Evolutionary conservation across 2,329 filamentous ascomycete species (phyloP), one percentile per base, ranked within the genome.

Genomic region (Fusarium humuli): DNA sequence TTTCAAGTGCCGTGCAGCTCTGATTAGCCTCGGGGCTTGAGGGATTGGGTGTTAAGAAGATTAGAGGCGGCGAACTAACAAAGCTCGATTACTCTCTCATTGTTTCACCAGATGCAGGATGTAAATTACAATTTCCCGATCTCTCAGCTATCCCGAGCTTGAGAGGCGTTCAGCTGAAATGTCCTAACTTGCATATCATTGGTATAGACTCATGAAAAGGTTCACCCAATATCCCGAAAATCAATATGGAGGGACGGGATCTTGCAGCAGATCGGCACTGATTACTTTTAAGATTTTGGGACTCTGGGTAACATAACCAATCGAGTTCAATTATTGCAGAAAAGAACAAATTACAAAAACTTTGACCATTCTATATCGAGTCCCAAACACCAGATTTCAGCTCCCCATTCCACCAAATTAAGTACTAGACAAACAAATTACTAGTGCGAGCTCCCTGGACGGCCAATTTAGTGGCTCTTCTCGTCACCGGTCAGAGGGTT

Each of bases 201-300:
- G 67, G 41, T 12, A 63, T 25, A 11, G 6, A 20, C 13, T 27
- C 20, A 32, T 23, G 34, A 20, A 22, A 48, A 47, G 37, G 49
- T 30, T 57, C 55, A 61, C 40, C 32, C 27, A 37, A 47, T 18
- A 18, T 56, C 55, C 62, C 58, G 63, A 42, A 52, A 12, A 60
- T 50, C 44, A 22, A 57, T 41, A 52, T 57, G 50, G 67, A 68
- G 67, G 63, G 58, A 20, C 63, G 67, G 63, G 37, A 68, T 54
- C 46, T 46, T 44, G 67, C 54, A 56, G 30, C 22, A 64, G 23
- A 30, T 58, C 27, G 27, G 12, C 27, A 25, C 42, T 41, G 27
- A 49, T 48, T 50, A 30, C 25, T 32, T 49, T 49, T 20, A 27
- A 20, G 32, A 14, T 5, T 48, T 48, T 63, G 32, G 32, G 9